These are phyloP conservation scores for Debaryomyces fabryi DNA, from an alignment of 1,139 yeast genomes.

Conservation along the genomic window DNA sequence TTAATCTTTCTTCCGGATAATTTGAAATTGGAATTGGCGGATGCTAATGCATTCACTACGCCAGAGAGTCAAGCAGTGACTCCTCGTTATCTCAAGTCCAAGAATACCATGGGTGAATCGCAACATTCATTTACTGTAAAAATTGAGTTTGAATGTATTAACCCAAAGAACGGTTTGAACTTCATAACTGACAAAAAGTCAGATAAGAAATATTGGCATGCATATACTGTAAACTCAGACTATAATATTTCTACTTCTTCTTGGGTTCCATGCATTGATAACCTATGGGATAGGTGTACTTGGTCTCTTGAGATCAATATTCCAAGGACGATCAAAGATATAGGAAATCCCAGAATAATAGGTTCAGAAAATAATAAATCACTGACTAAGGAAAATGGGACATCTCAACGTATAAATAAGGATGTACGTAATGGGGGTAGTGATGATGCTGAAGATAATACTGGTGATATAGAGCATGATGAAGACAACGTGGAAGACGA, in stretches of 20 bases:
- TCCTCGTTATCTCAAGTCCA: conserved; percentile 42
- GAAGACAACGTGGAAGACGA: conserved; percentile 27
- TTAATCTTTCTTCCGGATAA: conserved; percentile 72
- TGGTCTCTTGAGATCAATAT: conserved; percentile 89
- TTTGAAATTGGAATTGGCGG: conserved; percentile 63
- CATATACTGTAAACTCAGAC: conserved; percentile 80
- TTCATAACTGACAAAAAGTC: conserved; percentile 59
- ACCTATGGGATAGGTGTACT: conserved; percentile 83
- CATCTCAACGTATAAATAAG: conserved; percentile 14
- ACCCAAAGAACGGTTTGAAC: conserved; percentile 74
- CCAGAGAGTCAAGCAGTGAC: conserved; percentile 47
- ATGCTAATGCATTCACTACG: conserved; percentile 44
- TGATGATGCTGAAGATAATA: conserved; percentile 10
- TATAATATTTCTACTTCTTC: conserved; percentile 82
- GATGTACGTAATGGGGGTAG: not conserved
- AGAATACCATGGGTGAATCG: conserved; percentile 38
- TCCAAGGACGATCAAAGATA: conserved; percentile 78
- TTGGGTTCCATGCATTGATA: conserved; percentile 97
- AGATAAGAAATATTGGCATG: conserved; percentile 66
- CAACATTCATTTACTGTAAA: conserved; percentile 75
- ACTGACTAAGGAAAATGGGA: conserved; percentile 11
- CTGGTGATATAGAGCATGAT: conserved; percentile 15
- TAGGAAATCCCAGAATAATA: conserved; percentile 53
- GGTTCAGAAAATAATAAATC: conserved; percentile 30
- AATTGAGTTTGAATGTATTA: conserved; percentile 65